Base-by-base conservation (phyloP, 2,329 filamentous ascomycete genomes). In the Apiospora phragmitis region DNA sequence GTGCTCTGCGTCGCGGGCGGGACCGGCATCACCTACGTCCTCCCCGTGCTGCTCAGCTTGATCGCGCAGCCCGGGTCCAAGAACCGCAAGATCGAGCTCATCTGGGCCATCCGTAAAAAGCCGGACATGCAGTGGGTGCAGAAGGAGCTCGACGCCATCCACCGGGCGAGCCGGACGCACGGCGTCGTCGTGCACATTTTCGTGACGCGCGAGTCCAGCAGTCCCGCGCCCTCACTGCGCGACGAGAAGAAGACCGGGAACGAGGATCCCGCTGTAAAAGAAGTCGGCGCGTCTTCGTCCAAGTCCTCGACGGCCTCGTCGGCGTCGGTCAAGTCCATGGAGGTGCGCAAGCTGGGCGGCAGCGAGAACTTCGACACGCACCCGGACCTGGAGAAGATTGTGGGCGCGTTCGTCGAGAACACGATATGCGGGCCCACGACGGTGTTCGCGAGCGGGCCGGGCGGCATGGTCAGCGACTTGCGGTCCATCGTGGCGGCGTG, bases 381-480 rank as follows among this genome's bases (percentile, higher is more conserved):
- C 49, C 86, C 87, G 0, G 80, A 88, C 68, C 76, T 91, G 21
- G 67, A 75, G 1, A 77, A 79, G 21, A 78, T 89, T 11, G 81
- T 91, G 1, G 76, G 75, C 8, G 79, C 80, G 3, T 90, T 91
- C 73, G 81, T 89, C 4, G 80, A 80, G 0, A 75, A 78, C 1
- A 87, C 86, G 0, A 78, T 83, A 0, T 75, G 78, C 0, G 89
- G 88, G 0, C 79, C 85, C 16, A 89, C 88, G 0, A 82, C 83
- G 0, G 88, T 92, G 0, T 85, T 89, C 76, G 89, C 86, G 0
- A 91, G 89, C 74, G 90, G 90, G 0, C 90, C 90, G 1, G 83
- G 84, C 0, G 82, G 84, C 1, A 90, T 92, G 87, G 85, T 90
- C 7, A 83, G 82, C n/a, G 88, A 90, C 69, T 75, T 92, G 70